Percentiles rank a stretch among this genome's conserved stretches.
phyloP scores from a whole-genome alignment of 2,329 filamentous ascomycete species.

The Cladosporium colombiae region DNA sequence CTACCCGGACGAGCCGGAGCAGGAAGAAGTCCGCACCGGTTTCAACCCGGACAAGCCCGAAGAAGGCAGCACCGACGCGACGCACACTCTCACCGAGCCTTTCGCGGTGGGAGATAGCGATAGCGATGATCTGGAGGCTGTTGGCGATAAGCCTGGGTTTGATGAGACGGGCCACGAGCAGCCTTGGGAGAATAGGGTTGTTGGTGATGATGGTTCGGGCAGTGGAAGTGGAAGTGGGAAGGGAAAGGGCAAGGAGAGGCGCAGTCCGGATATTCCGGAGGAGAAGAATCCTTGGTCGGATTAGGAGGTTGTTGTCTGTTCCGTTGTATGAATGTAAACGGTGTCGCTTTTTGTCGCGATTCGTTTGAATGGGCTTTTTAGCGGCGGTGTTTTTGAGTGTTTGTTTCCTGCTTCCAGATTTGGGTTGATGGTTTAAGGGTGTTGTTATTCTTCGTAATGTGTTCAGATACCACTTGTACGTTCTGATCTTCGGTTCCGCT shows the following conservation, averaged over 20 bases:
- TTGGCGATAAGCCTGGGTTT: constrained; percentile 24
- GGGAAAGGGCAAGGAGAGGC: constrained; percentile 8
- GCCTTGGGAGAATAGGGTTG: constrained; percentile 33
- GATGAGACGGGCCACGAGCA: constrained; percentile 33
- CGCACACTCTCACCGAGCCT: constrained; percentile 48
- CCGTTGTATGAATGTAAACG: background rate
- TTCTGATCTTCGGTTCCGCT: too few species aligned
- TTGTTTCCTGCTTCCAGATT: background rate
- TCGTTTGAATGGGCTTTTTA: background rate
- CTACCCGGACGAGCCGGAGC: constrained; percentile 50
- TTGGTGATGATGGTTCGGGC: background rate
- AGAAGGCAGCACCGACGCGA: constrained; percentile 44
- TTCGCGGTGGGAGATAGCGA: constrained; percentile 46
- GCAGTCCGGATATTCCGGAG: constrained; percentile 14
- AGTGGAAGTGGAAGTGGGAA: constrained; percentile 14
- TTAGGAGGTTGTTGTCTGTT: background rate
- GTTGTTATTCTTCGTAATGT: background rate
- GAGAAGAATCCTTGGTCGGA: constrained; percentile 21
- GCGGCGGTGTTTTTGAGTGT: background rate
- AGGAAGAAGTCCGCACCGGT: constrained; percentile 56
- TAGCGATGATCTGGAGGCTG: constrained; percentile 33
- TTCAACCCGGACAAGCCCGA: constrained; percentile 54
- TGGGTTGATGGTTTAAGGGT: background rate
- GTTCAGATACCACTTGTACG: background rate
- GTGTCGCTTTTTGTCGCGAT: background rate